These are phyloP conservation scores for Fusarium virguliforme DNA, from an alignment of 2,329 filamentous ascomycete genomes.

Conservation along the genomic window DNA sequence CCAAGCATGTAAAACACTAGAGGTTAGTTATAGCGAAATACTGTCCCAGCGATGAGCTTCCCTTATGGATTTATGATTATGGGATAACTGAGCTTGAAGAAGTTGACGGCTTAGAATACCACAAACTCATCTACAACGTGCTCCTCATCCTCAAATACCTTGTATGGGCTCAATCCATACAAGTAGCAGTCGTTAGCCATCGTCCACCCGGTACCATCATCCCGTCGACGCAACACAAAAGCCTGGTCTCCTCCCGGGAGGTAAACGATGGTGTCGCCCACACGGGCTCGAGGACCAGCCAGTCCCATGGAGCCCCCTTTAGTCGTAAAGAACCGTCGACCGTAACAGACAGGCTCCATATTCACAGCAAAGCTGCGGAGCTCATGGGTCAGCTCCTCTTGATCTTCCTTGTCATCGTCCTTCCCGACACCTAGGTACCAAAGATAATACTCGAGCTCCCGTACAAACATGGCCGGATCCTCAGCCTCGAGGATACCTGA, in stretches of 20 bases:
- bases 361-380: neutral
- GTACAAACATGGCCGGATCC: conserved; percentile 16
- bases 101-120: neutral
- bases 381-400: neutral
- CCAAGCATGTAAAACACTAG: neutral
- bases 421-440: conserved; percentile 20
- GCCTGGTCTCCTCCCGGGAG: conserved; percentile 19
- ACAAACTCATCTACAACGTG: conserved; percentile 22
- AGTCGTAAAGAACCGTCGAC: conserved; percentile 22
- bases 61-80: no score
- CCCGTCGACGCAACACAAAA: neutral
- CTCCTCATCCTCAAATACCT: conserved; percentile 11
- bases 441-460: conserved; percentile 25
- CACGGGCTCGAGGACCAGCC: neutral
- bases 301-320: conserved; percentile 27
- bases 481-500: neutral
- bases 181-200: conserved; percentile 31
- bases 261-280: conserved; percentile 1
- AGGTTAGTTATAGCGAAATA: neutral
- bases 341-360: conserved; percentile 15
- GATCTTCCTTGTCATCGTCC: neutral
- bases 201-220: neutral
- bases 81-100: no score
- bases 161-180: conserved; percentile 20
- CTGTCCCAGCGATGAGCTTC: neutral